phyloP scores from a whole-genome alignment of 2,329 filamentous ascomycete genomes.

The Daldinia eschscholtzii region DNA sequence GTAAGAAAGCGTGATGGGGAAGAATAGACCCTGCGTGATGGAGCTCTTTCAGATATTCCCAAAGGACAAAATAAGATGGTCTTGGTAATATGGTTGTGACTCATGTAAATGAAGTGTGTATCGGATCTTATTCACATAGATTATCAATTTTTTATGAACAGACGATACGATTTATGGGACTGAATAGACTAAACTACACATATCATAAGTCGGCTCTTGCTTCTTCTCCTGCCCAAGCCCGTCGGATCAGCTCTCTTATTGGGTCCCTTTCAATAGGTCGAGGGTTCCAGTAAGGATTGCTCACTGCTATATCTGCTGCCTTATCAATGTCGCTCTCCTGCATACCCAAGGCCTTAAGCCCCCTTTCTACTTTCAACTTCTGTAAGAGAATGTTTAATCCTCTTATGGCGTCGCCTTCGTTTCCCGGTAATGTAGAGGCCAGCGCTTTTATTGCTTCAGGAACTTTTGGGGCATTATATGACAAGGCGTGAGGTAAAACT shows the following conservation, averaged over 20 bases:
- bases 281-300: slow-evolving; percentile 72
- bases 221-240: slow-evolving; percentile 72
- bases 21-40: not conserved
- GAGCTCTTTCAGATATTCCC: not conserved
- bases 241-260: slow-evolving; percentile 68
- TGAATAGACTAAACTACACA: not conserved
- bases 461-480: slow-evolving; percentile 70
- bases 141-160: not conserved
- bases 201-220: slow-evolving; percentile 54
- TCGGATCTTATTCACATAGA: not conserved
- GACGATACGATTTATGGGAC: not conserved
- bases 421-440: slow-evolving; percentile 66
- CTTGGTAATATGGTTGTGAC: no score
- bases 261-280: slow-evolving; percentile 63
- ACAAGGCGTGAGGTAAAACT: slow-evolving; percentile 71
- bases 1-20: not conserved
- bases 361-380: slow-evolving; percentile 66
- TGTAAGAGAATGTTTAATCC: slow-evolving; percentile 68
- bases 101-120: no score
- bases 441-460: slow-evolving; percentile 65
- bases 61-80: no score
- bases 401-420: slow-evolving; percentile 68
- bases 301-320: slow-evolving; percentile 69
- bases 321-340: slow-evolving; percentile 71
- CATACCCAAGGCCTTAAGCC: slow-evolving; percentile 68